These are phyloP conservation scores for Arachnopeziza araneosa DNA, from an alignment of 2,329 filamentous ascomycete species.

Conservation along the genomic window DNA sequence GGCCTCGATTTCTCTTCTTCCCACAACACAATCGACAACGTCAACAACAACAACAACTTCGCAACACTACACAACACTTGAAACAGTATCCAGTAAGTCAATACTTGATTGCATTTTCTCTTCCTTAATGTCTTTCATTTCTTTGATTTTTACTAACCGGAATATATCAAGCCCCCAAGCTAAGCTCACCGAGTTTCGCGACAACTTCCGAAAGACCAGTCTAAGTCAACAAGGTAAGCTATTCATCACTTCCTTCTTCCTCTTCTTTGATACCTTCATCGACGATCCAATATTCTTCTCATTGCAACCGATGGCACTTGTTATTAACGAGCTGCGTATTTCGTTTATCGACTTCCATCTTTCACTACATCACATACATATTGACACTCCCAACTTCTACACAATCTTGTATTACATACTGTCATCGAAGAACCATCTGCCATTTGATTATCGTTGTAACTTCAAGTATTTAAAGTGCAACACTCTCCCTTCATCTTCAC, in stretches of 20 bases:
- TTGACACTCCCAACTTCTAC: neutral
- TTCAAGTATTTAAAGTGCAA: too few species aligned
- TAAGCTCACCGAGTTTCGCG: neutral
- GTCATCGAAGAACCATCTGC: neutral
- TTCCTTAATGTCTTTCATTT: neutral
- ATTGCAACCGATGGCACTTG: neutral
- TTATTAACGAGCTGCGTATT: too few species aligned
- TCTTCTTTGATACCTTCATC: neutral
- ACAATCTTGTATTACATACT: neutral
- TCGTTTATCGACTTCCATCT: neutral
- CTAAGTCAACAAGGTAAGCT: neutral
- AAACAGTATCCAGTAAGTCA: neutral
- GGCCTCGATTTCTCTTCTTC: neutral
- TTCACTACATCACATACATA: neutral
- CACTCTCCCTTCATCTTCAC: too few species aligned
- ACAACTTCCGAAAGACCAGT: neutral
- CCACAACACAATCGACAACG: neutral
- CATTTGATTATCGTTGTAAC: too few species aligned
- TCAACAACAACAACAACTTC: neutral
- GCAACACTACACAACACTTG: neutral
- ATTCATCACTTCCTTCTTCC: neutral
- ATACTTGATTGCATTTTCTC: neutral
- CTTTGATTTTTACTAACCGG: neutral
- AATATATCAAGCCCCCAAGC: neutral
- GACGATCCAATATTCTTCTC: neutral